Base-by-base conservation (phyloP, 2,329 filamentous ascomycete genomes). In the Ilyonectria destructans region DNA sequence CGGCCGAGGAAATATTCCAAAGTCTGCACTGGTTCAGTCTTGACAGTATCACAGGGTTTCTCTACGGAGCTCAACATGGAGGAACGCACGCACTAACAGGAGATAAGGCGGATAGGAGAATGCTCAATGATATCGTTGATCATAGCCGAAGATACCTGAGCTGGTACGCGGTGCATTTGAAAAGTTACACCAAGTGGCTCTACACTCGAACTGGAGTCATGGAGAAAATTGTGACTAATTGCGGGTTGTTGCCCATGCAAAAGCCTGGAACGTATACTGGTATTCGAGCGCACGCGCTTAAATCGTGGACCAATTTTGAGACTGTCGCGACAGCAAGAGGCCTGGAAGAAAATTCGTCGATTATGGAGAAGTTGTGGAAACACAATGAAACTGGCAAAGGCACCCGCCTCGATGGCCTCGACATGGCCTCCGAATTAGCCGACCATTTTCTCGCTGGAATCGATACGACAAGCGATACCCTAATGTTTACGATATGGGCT, bases 391-490 rank as follows among this genome's bases (percentile, higher is more conserved):
- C 73, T 6, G 70, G 74, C 3, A 79, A 75, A 35, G 62, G 70
- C 2, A 62, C 62, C 9, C 70, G 74, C 3, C 71, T 86, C 4
- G 77, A 80, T 10, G 82, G 83, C 35, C 70, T 86, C 7, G 84
- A 87, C 21, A 84, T 86, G 45, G 87, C 87, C 0, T 86, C 85
- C 0, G 87, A 89, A 74, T 83, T 80, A 13, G 86, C 86, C 1
- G 87, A 89, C 61, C 87, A 89, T 65, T 80, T 88, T 13, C 78
- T 86, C 0, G 87, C 86, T 0, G 86, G 86, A 0, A 86, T 88
- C 10, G 85, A 88, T 64, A 88, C 86, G 0, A 87, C 85, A 0
- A 84, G 84, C 26, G 85, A 88, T 57, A 85, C 85, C 0, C 67
- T 87, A 2, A 86, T 86, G 82, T 88, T 86, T 65, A 74, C 84